These are phyloP conservation scores for Nothophytophthora sp. DNA, from an alignment of 352 stramenopile species.

Conservation along the genomic window DNA sequence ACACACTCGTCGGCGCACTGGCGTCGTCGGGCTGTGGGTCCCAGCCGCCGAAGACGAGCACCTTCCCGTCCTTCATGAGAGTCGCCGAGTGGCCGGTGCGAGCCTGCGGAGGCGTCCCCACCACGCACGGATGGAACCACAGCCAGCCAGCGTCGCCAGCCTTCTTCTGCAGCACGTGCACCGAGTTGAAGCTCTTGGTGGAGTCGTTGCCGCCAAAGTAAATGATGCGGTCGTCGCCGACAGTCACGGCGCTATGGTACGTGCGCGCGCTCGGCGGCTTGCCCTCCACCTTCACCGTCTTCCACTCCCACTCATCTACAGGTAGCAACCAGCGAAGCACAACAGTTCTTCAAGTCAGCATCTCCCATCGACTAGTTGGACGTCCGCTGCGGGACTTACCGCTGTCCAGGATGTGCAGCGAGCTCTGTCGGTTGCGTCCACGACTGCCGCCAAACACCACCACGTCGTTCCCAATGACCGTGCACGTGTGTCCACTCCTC, in stretches of 20 bases:
- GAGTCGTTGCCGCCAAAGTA: slow-evolving; percentile 95
- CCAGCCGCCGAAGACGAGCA: slow-evolving; percentile 94
- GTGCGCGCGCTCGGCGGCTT: slow-evolving; percentile 87
- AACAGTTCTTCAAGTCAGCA: not conserved
- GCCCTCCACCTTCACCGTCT: slow-evolving; percentile 82
- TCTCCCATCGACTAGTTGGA: not conserved
- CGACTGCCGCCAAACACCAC: slow-evolving; percentile 80
- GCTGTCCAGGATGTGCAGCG: slow-evolving; percentile 75
- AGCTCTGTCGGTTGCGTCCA: slow-evolving; percentile 72
- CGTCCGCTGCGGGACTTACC: slow-evolving; percentile 29
- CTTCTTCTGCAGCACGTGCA: slow-evolving; percentile 89
- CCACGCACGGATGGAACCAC: slow-evolving; percentile 88
- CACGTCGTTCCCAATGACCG: slow-evolving; percentile 70
- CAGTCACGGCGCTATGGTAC: slow-evolving; percentile 87
- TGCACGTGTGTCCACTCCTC: slow-evolving; percentile 76
- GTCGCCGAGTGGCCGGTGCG: slow-evolving; percentile 91
- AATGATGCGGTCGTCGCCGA: slow-evolving; percentile 75
- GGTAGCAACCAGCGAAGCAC: slow-evolving; percentile 1
- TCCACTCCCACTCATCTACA: slow-evolving; percentile 90
- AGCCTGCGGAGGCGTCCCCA: slow-evolving; percentile 66
- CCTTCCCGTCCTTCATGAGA: slow-evolving; percentile 82
- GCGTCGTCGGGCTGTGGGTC: slow-evolving; percentile 80
- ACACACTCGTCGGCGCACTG: slow-evolving; percentile 61
- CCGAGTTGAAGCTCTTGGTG: slow-evolving; percentile 89
- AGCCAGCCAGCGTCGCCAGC: slow-evolving; percentile 47